Evolutionary conservation across 2,329 filamentous ascomycete species (phyloP).

Genomic region (Fusarium ramigenum): DNA sequence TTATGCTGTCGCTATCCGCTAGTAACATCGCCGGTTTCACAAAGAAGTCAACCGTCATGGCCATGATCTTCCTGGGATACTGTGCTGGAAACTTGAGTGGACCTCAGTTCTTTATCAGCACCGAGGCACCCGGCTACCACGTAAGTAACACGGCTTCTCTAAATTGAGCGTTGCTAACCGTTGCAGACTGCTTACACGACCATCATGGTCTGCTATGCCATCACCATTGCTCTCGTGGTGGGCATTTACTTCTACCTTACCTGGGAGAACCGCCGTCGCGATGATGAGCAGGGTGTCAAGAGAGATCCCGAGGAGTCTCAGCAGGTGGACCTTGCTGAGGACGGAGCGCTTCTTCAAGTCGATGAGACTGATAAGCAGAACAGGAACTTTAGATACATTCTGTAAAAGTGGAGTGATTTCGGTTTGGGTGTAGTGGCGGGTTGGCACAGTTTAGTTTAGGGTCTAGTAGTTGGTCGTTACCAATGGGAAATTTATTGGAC

Average conservation of each 20-base stretch:
- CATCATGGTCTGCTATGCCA: background rate
- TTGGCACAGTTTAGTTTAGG: background rate
- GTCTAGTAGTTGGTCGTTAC: fast-evolving
- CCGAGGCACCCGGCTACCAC: background rate
- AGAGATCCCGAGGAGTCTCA: slow-evolving; percentile 6
- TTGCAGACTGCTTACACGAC: background rate
- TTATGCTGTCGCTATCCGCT: background rate
- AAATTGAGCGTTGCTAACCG: background rate
- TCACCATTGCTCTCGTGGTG: background rate
- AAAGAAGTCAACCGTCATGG: slow-evolving; percentile 11
- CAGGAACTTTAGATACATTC: slow-evolving; percentile 4
- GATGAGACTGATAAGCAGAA: slow-evolving; percentile 14
- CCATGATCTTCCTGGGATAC: slow-evolving; percentile 10
- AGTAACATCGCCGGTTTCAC: slow-evolving; percentile 17
- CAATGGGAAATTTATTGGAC: background rate
- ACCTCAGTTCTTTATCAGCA: slow-evolving; percentile 14
- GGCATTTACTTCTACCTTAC: slow-evolving; percentile 1
- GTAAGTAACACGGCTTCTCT: too few species aligned
- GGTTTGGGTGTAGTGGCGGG: fast-evolving
- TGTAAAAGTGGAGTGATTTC: background rate
- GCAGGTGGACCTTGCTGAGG: background rate
- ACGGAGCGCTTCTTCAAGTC: background rate
- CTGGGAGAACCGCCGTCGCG: slow-evolving; percentile 9
- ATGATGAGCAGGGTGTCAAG: slow-evolving; percentile 6
- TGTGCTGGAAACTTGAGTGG: slow-evolving; percentile 8